Evolutionary conservation across 345 rosid genomes (phyloP).

Genomic region (Acer campestre): DNA sequence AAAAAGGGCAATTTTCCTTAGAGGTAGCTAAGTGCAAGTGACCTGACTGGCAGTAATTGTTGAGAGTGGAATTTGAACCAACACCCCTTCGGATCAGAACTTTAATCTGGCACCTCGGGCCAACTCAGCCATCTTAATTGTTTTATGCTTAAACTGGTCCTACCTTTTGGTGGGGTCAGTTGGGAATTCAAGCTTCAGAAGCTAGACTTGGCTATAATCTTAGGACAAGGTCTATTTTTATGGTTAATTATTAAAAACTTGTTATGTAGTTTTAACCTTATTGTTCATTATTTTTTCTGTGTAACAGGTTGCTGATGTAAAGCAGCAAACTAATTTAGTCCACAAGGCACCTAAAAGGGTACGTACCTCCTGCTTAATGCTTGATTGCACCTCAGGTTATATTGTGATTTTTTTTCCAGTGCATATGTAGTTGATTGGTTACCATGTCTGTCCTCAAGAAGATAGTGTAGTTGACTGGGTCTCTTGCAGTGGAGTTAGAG

Average conservation of each 20-base stretch:
- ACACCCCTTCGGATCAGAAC: not conserved
- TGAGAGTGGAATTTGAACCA: not conserved
- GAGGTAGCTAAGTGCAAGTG: not conserved
- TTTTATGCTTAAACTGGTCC: not conserved
- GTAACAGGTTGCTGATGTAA: slow-evolving; percentile 60
- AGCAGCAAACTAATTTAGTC: slow-evolving; percentile 60
- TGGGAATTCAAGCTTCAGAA: not conserved
- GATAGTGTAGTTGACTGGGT: not conserved
- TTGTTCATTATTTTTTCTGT: slow-evolving; percentile 16
- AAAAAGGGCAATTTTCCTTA: not conserved
- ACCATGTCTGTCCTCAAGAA: not conserved
- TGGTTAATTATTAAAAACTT: not conserved
- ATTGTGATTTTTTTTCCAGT: not conserved
- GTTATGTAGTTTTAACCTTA: not conserved
- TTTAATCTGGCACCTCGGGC: not conserved
- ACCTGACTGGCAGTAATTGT: not conserved
- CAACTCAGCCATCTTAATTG: not conserved
- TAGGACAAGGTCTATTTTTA: not conserved
- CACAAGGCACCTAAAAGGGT: slow-evolving; percentile 88
- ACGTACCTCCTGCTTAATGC: slow-evolving; percentile 19
- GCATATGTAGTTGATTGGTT: slow-evolving; percentile 1
- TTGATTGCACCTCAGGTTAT: not conserved
- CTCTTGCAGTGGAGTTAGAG: not conserved
- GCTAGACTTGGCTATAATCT: not conserved
- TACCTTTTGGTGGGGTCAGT: not conserved